Conservation (phyloP, 352 stramenopile species). For the Phytophthora palmivora region DNA sequence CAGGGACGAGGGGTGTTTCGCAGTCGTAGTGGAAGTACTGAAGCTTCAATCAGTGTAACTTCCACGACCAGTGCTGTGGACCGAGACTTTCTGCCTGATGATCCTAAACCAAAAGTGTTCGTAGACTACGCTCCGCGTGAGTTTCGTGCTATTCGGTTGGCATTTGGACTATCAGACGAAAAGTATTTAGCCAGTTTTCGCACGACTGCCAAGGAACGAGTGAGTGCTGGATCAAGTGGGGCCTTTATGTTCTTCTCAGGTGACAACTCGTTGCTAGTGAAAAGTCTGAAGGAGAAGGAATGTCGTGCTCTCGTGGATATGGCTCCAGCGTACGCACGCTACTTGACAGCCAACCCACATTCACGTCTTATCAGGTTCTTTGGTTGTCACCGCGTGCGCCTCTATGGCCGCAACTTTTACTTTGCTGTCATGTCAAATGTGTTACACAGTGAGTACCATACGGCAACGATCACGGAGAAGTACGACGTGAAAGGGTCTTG, state of each 20-base stretch:
- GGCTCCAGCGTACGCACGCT: constrained; percentile 69
- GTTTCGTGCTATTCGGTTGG: constrained; percentile 66
- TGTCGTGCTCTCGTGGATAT: constrained; percentile 77
- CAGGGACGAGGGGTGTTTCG: constrained; percentile 42
- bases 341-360: constrained; percentile 62
- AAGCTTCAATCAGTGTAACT: constrained; percentile 11
- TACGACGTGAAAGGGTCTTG: constrained; percentile 85
- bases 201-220: constrained; percentile 77
- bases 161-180: constrained; percentile 71
- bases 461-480: constrained; percentile 68
- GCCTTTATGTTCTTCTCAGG: constrained; percentile 88
- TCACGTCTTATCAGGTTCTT: constrained; percentile 88
- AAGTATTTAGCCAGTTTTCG: constrained; percentile 79
- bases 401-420: constrained; percentile 86
- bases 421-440: constrained; percentile 88
- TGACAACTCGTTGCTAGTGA: constrained; percentile 80
- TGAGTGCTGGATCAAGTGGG: constrained; percentile 78
- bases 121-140: constrained; percentile 76
- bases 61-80: constrained; percentile 7
- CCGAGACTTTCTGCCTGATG: constrained; percentile 41
- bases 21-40: constrained; percentile 31
- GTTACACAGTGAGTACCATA: constrained; percentile 64
- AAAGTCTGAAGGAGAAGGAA: constrained; percentile 83
- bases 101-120: constrained; percentile 76
- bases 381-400: constrained; percentile 80